Evolutionary conservation across 192 early-diverging fungal species (phyloP), one percentile per base, ranked within the genome.

Genomic region (Spizellomyces punctatus): DNA sequence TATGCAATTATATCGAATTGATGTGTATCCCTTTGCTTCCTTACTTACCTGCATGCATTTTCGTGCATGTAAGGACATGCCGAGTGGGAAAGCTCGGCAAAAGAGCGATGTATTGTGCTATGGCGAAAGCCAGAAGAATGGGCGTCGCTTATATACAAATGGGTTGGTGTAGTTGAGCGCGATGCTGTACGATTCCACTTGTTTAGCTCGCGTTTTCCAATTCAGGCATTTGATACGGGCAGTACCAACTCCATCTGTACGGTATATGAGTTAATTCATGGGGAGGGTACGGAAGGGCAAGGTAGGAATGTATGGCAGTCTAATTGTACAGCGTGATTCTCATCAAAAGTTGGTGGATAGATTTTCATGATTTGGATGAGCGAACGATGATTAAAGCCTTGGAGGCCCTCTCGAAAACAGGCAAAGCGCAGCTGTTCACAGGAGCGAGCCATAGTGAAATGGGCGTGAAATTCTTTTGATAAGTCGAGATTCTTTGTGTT

Each of bases 41-140:
- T 0, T 36, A 36, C 27, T 36, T 36, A 36, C 27, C 27, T 36
- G 27, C 27, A 36, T 36, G 0, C 27, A 0, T 2, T 36, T 36
- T 36, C 27, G 27, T 36, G 27, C 41, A 0, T 69, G 6, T 7
- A 8, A 21, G 19, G 58, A 46, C 46, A 82, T 42, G 81, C 80
- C 0, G 81, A 78, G 54, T 86, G 85, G 83, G 69, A 84, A 80
- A 72, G 69, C 69, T 14, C 69, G 10, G 60, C 71, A 22, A 89
- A 87, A 58, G 63, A 69, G 12, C 66, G 81, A 5, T 93, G 91
- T 17, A 77, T 93, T 41, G 81, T 98, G 6, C 91, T 89, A 66
- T 96, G 95, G 95, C 85, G 89, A 66, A 93, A 89, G 75, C 93
- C 93, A 8, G 94, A 95, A 57, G 92, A 94, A 61, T 98, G 96